A percentile compares a stretch with the other conserved stretches of the same genome.
These are phyloP conservation scores for Aspergillus cavernicola DNA, from an alignment of 495 filamentous ascomycete species.

Conservation along the genomic window DNA sequence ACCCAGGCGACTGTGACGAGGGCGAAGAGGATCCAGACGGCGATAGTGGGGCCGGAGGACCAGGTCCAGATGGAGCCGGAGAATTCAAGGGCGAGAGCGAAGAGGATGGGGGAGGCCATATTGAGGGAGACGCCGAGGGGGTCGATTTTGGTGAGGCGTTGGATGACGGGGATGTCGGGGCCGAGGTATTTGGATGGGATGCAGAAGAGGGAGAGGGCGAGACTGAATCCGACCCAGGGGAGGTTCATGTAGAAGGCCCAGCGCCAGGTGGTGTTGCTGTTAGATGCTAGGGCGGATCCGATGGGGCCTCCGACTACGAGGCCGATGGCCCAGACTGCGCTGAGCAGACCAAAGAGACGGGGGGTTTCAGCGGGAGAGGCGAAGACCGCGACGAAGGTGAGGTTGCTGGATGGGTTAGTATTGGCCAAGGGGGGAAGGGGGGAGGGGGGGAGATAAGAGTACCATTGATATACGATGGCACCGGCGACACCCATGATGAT, in stretches of 20 bases:
- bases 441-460: not conserved
- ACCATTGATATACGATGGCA: slow-evolving; percentile 46
- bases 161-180: slow-evolving; percentile 6
- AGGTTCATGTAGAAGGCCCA: slow-evolving; percentile 69
- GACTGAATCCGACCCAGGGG: slow-evolving; percentile 40
- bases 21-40: slow-evolving; percentile 44
- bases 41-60: slow-evolving; percentile 47
- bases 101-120: slow-evolving; percentile 12
- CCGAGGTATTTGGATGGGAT: slow-evolving; percentile 31
- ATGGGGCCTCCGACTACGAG: slow-evolving; percentile 48
- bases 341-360: slow-evolving; percentile 38
- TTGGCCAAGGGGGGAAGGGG: too few relatives aligned
- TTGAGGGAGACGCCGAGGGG: slow-evolving; percentile 22
- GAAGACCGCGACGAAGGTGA: slow-evolving; percentile 41
- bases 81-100: slow-evolving; percentile 21
- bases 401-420: slow-evolving; percentile 2
- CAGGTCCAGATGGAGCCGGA: slow-evolving; percentile 47
- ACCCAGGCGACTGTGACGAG: slow-evolving; percentile 36
- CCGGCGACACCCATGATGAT: slow-evolving; percentile 38
- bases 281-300: slow-evolving; percentile 53
- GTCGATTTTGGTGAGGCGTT: slow-evolving; percentile 11
- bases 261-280: slow-evolving; percentile 45
- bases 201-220: slow-evolving; percentile 47
- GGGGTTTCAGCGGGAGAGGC: slow-evolving; percentile 41
- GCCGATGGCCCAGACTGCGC: slow-evolving; percentile 41